Base-by-base conservation (phyloP, 164 flowering plant genomes). In the Paratinospora sagittata region DNA sequence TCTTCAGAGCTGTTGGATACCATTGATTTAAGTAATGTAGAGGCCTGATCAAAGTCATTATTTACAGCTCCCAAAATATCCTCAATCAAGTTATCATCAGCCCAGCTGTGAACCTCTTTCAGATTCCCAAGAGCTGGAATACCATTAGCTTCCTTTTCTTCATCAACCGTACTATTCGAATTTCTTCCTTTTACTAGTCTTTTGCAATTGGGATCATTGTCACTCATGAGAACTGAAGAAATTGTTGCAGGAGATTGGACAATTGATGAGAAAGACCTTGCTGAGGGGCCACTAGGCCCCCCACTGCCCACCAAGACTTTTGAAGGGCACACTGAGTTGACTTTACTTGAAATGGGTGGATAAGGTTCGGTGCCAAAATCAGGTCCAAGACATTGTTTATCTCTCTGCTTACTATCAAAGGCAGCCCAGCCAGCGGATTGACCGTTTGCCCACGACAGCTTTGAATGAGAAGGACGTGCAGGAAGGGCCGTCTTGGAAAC, bases 341-440 rank as follows among this genome's bases (percentile, higher is more conserved):
- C 36, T 17, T 67, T 49, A 6, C 27, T 71, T 17, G 81, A 34
- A 33, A 89, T 41, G 24, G 88, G 84, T 36, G 97, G 91, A 79
- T 76, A 89, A 17, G 86, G 85, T 23, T 89, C 91, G 27, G 33
- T 37, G 11, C 75, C 71, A 72, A 17, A 30, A 23, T 77, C 75
- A n/a, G 79, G 66, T 45, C 61, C 72, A 17, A 70, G 70, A 68
- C 77, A 81, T 52, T 81, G 85, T 47, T 75, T 73, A 63, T 84
- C 81, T 16, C 77, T 79, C 68, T 85, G 86, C 76, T 84, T 81
- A 39, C 61, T 78, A 72, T 82, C 83, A 81, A 88, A 85, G 26
- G 94, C 89, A 72, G 97, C 84, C 97, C 97, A 91, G 75, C 97
- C 94, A 73, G 84, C 33, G 63, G 87, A 79, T 75, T 79, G 84